Conservation (phyloP, 1,284 basidiomycete genomes). For the Ganoderma multipileum region DNA sequence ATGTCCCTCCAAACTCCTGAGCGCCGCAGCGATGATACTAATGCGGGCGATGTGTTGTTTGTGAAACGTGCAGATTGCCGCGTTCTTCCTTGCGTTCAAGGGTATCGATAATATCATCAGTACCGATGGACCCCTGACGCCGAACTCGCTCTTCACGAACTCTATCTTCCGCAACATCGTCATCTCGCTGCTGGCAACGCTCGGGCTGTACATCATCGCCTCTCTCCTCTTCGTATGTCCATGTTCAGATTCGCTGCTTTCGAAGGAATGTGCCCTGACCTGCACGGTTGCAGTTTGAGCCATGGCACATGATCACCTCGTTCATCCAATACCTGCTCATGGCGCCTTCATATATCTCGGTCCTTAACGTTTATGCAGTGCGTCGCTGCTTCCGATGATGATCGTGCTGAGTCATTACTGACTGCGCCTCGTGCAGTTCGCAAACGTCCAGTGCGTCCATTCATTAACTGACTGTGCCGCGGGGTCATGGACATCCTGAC, state of each 20-base stretch:
- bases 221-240: conserved; percentile 82
- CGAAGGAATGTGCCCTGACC: conserved; percentile 4
- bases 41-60: conserved; percentile 6
- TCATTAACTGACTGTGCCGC: conserved; percentile 6
- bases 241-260: conserved; percentile 42
- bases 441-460: conserved; percentile 76
- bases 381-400: conserved; percentile 38
- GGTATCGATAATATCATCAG: conserved; percentile 69
- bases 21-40: neutral
- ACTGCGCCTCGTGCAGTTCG: conserved; percentile 57
- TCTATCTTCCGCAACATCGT: conserved; percentile 88
- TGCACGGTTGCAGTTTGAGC: conserved; percentile 68
- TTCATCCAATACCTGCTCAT: conserved; percentile 93
- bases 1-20: conserved; percentile 33
- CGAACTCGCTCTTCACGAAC: conserved; percentile 72
- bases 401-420: conserved; percentile 22
- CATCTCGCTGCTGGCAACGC: conserved; percentile 84
- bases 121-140: conserved; percentile 53
- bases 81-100: conserved; percentile 82
- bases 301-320: conserved; percentile 94
- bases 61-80: conserved; percentile 60
- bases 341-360: conserved; percentile 92
- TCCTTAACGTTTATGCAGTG: conserved; percentile 89
- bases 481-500: conserved; percentile 8
- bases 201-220: conserved; percentile 84